Evolutionary conservation across 2,329 filamentous ascomycete species (phyloP).

Genomic region (Claviceps digitariae): DNA sequence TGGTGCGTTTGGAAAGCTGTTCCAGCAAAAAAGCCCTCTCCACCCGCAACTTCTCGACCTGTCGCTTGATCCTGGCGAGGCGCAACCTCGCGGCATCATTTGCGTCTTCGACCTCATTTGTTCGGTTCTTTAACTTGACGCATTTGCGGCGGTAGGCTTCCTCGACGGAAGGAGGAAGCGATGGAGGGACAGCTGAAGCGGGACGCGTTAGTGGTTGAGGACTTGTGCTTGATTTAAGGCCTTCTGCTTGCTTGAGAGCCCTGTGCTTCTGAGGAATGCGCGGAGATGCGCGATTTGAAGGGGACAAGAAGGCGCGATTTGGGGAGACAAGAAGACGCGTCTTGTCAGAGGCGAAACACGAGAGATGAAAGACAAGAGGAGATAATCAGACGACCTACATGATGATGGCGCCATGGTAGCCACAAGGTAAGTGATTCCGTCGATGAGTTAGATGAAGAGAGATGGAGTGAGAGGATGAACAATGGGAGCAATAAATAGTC

Average conservation of each 20-base stretch:
- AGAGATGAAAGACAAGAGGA: conserved; percentile 7
- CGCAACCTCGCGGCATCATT: conserved; percentile 75
- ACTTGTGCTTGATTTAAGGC: conserved; percentile 26
- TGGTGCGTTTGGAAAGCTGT: conserved; percentile 60
- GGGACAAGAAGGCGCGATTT: too few relatives aligned
- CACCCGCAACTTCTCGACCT: conserved; percentile 82
- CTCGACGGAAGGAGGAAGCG: conserved; percentile 78
- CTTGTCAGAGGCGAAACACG: neutral
- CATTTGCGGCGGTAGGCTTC: conserved; percentile 95
- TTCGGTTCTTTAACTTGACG: conserved; percentile 81
- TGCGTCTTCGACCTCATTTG: conserved; percentile 80
- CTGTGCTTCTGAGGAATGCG: too few relatives aligned
- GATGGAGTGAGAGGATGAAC: neutral
- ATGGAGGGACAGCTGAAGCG: conserved; percentile 36
- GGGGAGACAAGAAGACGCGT: too few relatives aligned
- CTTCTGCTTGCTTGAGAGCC: too few relatives aligned
- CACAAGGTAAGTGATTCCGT: neutral
- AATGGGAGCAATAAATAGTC: neutral
- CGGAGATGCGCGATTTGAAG: too few relatives aligned
- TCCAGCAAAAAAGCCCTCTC: conserved; percentile 66
- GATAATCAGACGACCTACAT: conserved; percentile 10
- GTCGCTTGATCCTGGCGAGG: conserved; percentile 66
- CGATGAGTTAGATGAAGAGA: neutral
- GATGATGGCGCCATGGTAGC: conserved; percentile 16
- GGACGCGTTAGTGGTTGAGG: conserved; percentile 21